Conservation (phyloP, 345 rosid species). For the Bruguiera sexangula region DNA sequence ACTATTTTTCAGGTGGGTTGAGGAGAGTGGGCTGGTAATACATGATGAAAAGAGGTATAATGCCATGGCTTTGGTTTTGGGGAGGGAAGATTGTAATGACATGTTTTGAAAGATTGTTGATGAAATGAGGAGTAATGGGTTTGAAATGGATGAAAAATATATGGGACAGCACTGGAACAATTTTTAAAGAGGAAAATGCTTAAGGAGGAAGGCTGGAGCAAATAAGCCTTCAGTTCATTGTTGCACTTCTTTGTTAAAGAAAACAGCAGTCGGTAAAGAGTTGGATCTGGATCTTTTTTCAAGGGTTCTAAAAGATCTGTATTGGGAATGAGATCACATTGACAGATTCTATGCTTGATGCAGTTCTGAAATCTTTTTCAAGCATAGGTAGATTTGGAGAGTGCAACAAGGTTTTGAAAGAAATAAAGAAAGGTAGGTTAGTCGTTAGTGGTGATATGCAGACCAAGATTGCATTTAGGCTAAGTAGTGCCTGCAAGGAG, state of each 20-base stretch:
- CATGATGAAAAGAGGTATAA: conserved; percentile 61
- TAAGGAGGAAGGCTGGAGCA: conserved; percentile 60
- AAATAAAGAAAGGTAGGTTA: conserved; percentile 54
- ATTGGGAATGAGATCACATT: conserved; percentile 46
- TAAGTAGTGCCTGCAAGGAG: conserved; percentile 52
- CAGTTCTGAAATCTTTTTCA: conserved; percentile 62
- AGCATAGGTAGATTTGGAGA: conserved; percentile 57
- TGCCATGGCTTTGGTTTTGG: conserved; percentile 60
- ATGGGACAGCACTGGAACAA: conserved; percentile 40
- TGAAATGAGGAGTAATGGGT: conserved; percentile 61
- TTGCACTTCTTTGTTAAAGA: conserved; percentile 59
- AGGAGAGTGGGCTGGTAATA: conserved; percentile 56
- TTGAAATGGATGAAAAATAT: conserved; percentile 71
- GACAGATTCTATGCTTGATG: conserved; percentile 55
- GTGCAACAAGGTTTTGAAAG: conserved; percentile 57
- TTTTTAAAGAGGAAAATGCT: conserved; percentile 63
- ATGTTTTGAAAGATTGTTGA: conserved; percentile 67
- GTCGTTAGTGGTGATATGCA: conserved; percentile 39
- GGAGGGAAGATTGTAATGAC: conserved; percentile 70
- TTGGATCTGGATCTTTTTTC: conserved; percentile 62
- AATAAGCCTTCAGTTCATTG: conserved; percentile 51
- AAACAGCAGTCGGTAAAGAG: conserved; percentile 52
- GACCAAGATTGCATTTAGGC: conserved; percentile 51
- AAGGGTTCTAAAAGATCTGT: conserved; percentile 53
- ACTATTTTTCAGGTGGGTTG: conserved; percentile 74